Evolutionary conservation across 495 filamentous ascomycete species (phyloP).

Genomic region (Ascodesmis nigricans): DNA sequence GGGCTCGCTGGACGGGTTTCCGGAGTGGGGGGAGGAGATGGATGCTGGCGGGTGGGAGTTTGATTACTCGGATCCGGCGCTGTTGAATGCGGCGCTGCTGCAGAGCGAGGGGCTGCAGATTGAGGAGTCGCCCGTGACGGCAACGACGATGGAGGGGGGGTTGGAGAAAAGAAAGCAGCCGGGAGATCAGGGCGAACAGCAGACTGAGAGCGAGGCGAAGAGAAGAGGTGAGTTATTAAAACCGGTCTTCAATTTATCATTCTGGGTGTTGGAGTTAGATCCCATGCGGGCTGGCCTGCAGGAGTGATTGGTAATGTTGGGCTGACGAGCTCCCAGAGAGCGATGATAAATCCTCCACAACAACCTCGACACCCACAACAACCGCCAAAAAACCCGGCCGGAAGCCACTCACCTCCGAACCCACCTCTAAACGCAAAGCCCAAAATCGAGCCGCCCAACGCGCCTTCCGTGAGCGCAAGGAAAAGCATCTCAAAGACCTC

Average conservation of each 20-base stretch:
- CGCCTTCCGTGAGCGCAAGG: slow-evolving; percentile 93
- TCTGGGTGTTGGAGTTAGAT: too few species aligned
- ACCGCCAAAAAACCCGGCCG: slow-evolving; percentile 82
- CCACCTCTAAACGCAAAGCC: slow-evolving; percentile 94
- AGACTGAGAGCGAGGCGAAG: slow-evolving; percentile 20
- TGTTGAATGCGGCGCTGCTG: too few species aligned
- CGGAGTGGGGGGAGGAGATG: slow-evolving; percentile 33
- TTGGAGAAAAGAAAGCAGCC: too few species aligned
- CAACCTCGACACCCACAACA: slow-evolving; percentile 41
- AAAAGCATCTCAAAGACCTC: slow-evolving; percentile 88
- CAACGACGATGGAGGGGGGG: too few species aligned
- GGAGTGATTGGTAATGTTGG: too few species aligned
- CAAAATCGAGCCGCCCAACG: slow-evolving; percentile 94
- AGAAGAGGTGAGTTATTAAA: slow-evolving; percentile 20
- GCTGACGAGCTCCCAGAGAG: too few species aligned
- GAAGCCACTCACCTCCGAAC: slow-evolving; percentile 87
- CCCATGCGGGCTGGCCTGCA: too few species aligned
- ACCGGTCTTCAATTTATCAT: too few species aligned
- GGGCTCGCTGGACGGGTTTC: slow-evolving; percentile 48
- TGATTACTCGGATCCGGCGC: too few species aligned
- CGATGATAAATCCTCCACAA: slow-evolving; percentile 59
- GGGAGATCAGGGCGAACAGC: too few species aligned
- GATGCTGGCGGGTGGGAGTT: slow-evolving; percentile 45
- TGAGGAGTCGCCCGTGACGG: too few species aligned
- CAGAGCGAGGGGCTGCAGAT: too few species aligned